Conservation (phyloP, 2,329 filamentous ascomycete genomes). For the Acrocalymma vagum region DNA sequence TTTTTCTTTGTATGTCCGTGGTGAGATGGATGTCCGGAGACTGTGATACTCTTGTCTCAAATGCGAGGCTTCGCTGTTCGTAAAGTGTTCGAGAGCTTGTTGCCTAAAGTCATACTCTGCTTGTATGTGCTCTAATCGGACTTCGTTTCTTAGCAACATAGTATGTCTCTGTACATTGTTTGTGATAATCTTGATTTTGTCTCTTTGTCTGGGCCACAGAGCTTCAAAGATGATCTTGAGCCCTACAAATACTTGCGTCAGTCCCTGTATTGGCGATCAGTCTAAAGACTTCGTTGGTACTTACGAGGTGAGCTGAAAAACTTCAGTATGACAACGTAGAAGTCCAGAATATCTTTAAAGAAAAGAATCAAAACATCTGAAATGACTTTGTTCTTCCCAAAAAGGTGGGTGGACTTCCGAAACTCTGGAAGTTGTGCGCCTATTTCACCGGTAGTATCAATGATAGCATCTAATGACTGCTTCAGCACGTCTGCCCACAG, state of each 20-base stretch:
- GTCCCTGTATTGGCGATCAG: not conserved
- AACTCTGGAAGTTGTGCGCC: conserved; percentile 37
- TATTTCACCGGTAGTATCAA: conserved; percentile 26
- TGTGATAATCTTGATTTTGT: conserved; percentile 25
- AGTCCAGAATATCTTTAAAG: conserved; percentile 48
- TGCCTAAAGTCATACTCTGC: conserved; percentile 17
- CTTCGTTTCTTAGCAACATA: conserved; percentile 18
- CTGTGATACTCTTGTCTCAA: conserved; percentile 11
- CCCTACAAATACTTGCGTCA: no score
- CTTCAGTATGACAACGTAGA: conserved; percentile 40
- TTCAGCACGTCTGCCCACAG: conserved; percentile 27
- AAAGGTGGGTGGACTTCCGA: no score
- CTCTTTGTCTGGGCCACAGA: conserved; percentile 36
- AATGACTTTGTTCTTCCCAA: conserved; percentile 28
- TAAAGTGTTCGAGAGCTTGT: conserved; percentile 11
- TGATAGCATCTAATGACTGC: conserved; percentile 31
- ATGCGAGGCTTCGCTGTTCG: conserved; percentile 10
- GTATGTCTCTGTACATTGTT: conserved; percentile 21
- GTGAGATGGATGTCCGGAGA: conserved; percentile 7
- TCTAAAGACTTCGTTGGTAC: conserved; percentile 5
- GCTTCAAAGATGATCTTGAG: conserved; percentile 37
- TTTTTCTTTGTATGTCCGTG: conserved; percentile 18
- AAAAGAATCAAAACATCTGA: conserved; percentile 41
- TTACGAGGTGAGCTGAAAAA: conserved; percentile 41
- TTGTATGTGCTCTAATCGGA: conserved; percentile 20